Percentiles rank a stretch among this genome's conserved stretches.
These are phyloP conservation scores for Pythium vanterpoolii DNA, from an alignment of 352 stramenopile genomes.

Conservation along the genomic window DNA sequence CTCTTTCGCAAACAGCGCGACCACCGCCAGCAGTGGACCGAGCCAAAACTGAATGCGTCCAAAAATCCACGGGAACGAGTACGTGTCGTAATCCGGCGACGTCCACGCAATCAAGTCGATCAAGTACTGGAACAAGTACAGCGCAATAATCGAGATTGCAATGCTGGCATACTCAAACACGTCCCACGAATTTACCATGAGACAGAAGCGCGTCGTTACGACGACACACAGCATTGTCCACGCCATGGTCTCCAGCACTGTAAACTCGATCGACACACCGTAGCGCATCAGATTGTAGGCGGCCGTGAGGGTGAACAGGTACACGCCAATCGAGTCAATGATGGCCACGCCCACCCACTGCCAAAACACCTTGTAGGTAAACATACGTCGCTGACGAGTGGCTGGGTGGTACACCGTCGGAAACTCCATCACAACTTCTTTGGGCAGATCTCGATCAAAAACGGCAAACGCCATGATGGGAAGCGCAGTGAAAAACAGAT, in stretches of 20 bases:
- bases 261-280: slow-evolving; percentile 54
- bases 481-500: slow-evolving; percentile 93
- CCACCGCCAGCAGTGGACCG: slow-evolving; percentile 63
- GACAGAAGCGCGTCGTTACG: slow-evolving; percentile 70
- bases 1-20: slow-evolving; percentile 65
- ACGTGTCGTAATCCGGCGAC: slow-evolving; percentile 53
- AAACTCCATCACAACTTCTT: slow-evolving; percentile 56
- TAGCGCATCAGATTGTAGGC: slow-evolving; percentile 58
- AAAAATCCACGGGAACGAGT: slow-evolving; percentile 82
- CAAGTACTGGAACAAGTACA: slow-evolving; percentile 69
- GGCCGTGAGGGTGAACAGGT: slow-evolving; percentile 48
- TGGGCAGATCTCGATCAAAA: slow-evolving; percentile 76
- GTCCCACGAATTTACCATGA: slow-evolving; percentile 85
- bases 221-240: slow-evolving; percentile 81
- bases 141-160: slow-evolving; percentile 40
- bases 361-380: slow-evolving; percentile 84
- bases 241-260: slow-evolving; percentile 55
- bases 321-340: slow-evolving; percentile 77
- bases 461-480: slow-evolving; percentile 89
- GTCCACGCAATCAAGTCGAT: slow-evolving; percentile 65
- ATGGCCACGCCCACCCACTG: slow-evolving; percentile 78
- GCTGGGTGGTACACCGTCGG: slow-evolving; percentile 66
- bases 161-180: slow-evolving; percentile 54
- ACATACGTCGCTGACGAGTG: slow-evolving; percentile 53
- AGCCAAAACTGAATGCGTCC: slow-evolving; percentile 64